Evolutionary conservation across 805 yeast species (phyloP).

Genomic region (Maudiozyma turicensis): DNA sequence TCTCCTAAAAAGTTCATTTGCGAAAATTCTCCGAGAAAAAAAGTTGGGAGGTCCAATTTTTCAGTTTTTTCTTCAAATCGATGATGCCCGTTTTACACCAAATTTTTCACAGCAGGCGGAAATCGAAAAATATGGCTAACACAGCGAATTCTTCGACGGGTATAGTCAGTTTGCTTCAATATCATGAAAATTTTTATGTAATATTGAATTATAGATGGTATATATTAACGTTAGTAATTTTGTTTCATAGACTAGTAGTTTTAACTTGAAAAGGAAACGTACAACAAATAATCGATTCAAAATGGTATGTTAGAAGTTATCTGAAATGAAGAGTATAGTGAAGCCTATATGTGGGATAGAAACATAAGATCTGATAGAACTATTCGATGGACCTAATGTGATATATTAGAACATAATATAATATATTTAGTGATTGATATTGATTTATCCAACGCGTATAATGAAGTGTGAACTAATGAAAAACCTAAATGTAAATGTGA

Average conservation of each 20-base stretch:
- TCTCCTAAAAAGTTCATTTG: not conserved
- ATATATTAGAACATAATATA: too few relatives aligned
- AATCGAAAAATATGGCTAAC: not conserved
- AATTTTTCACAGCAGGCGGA: not conserved
- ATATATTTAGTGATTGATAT: too few relatives aligned
- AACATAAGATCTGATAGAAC: not conserved
- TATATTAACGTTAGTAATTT: not conserved
- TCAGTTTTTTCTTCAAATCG: not conserved
- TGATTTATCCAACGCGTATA: not conserved
- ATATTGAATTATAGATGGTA: too few relatives aligned
- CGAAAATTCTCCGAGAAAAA: not conserved
- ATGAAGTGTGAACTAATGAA: too few relatives aligned
- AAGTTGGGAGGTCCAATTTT: not conserved
- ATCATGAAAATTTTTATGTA: too few relatives aligned
- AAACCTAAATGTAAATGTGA: not conserved
- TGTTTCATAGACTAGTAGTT: not conserved
- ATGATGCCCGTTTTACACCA: too few relatives aligned
- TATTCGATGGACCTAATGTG: not conserved
- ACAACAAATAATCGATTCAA: constrained; percentile 1
- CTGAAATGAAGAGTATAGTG: not conserved
- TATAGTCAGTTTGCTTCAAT: too few relatives aligned
- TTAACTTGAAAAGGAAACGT: not conserved
- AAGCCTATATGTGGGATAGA: not conserved
- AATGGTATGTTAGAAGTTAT: not conserved
- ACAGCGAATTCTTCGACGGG: too few relatives aligned